Percentiles rank a stretch among this genome's conserved stretches.
Conservation (phyloP, 345 rosid genomes). For the Citropsis articulata region DNA sequence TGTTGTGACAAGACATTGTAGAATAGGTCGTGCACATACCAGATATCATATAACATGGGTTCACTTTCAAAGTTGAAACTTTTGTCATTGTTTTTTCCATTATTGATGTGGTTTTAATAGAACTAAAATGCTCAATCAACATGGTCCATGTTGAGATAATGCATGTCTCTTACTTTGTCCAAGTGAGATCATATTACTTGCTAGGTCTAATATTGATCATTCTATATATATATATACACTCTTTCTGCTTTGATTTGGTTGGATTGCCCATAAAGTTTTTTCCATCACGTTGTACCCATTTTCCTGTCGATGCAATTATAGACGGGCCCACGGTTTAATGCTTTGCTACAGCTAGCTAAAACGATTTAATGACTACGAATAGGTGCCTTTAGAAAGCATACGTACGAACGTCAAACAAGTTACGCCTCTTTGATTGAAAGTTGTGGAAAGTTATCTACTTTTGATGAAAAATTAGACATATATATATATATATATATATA, state of each 20-base stretch:
- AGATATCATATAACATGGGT: not conserved
- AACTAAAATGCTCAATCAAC: conserved; percentile 5
- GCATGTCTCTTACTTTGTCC: not conserved
- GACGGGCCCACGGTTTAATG: conserved; percentile 6
- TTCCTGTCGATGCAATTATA: conserved; percentile 3
- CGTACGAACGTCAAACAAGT: not conserved
- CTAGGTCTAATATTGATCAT: not conserved
- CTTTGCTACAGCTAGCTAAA: not conserved
- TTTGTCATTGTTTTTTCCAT: conserved; percentile 14
- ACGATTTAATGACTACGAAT: not conserved
- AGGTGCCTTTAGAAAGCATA: not conserved
- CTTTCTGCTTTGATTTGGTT: conserved; percentile 17
- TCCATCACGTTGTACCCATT: conserved; percentile 7
- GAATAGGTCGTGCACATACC: not conserved
- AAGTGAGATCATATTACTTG: not conserved
- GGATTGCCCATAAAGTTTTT: conserved; percentile 33
- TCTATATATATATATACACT: not conserved
- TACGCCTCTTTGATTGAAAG: not conserved
- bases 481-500: too few relatives aligned
- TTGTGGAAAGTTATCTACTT: not conserved
- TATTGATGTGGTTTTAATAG: conserved; percentile 17
- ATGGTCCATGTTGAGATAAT: conserved; percentile 13
- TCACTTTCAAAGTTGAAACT: conserved; percentile 6
- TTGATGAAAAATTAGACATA: not conserved
- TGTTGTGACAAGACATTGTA: conserved; percentile 17